Evolutionary conservation across 139 green algal genomes (phyloP), one percentile per base, ranked within the genome.

Genomic region (Chlorella sp.): DNA sequence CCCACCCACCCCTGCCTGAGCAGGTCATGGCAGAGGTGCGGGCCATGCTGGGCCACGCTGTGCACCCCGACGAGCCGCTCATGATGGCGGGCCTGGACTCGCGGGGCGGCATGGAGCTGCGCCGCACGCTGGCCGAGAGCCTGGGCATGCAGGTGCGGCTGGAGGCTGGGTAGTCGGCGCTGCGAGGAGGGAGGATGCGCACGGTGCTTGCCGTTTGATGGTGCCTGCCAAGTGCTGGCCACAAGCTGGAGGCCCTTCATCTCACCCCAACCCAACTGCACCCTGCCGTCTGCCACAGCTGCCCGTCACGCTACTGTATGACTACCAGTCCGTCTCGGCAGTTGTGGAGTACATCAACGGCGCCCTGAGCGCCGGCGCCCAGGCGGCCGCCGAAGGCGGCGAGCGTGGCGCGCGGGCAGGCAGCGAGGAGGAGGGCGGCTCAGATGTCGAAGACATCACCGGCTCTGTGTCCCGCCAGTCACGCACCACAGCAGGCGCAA

Each of bases 271-370:
- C 14, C 11, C 4, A 11, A 60, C 16, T 24, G 51, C 51, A n/a
- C 51, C 75, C 75, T 22, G 1, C 40, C 67, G 36, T 43, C 93
- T 85, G 68, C 4, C 93, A 64, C 54, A 90, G 41, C 89, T 98
- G 70, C 95, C 95, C 13, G 87, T 93, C 34, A 98, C 94, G 0
- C 88, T 98, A 82, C 86, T 98, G 85, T 98, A 98, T 79, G 95
- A 98, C 90, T 88, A 95, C 85, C 94, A 96, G 87, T 90, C 83
- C 0, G 84, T 95, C 28, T 51, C 74, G 0, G 92, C 89, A n/a
- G 93, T 96, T 46, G 90, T 88, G 24, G 73, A 83, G 40, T 92
- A 90, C 73, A 87, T 92, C 48, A 88, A 85, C 44, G 44, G 36
- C 0, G 36, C 76, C 16, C 34, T 91, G 2, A 34, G 40, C 43